phyloP scores from a whole-genome alignment of 1,139 yeast species.

The Nakaseomyces delphensis region DNA sequence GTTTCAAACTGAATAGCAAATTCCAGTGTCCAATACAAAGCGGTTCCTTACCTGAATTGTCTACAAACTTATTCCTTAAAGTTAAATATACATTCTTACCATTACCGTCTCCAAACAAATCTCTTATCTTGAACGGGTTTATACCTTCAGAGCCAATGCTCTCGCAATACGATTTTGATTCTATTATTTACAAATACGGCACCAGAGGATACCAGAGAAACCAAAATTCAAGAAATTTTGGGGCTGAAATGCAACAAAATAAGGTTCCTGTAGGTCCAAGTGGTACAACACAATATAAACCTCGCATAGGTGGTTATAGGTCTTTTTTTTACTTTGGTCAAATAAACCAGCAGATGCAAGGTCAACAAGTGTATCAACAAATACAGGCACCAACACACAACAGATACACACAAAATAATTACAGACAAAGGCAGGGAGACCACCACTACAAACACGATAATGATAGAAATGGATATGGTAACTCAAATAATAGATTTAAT shows the following conservation, averaged over 20 bases:
- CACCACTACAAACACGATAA: constrained; percentile 4
- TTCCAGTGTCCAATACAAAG: constrained; percentile 53
- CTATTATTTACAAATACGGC: constrained; percentile 39
- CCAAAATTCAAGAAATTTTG: constrained; percentile 18
- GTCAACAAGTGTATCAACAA: constrained; percentile 4
- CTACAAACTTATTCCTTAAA: constrained; percentile 47
- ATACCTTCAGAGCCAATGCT: constrained; percentile 55
- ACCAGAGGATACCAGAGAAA: constrained; percentile 12
- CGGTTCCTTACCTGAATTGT: constrained; percentile 47
- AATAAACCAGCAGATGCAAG: constrained; percentile 11
- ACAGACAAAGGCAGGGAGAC: constrained; percentile 5
- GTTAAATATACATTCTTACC: constrained; percentile 56
- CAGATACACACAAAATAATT: constrained; percentile 18
- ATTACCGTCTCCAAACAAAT: constrained; percentile 49
- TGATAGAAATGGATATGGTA: constrained; percentile 9
- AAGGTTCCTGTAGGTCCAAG: constrained; percentile 33
- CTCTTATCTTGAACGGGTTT: constrained; percentile 78
- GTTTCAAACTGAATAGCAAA: constrained; percentile 41
- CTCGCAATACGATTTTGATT: constrained; percentile 59
- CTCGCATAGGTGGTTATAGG: constrained; percentile 38
- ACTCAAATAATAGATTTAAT: constrained; percentile 12
- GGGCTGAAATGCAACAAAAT: constrained; percentile 26
- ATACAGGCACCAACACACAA: constrained; percentile 1
- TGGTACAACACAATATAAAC: constrained; percentile 34
- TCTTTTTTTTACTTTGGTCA: constrained; percentile 28